phyloP scores from a whole-genome alignment of 2,329 filamentous ascomycete species.

The Colletotrichum spinosum region DNA sequence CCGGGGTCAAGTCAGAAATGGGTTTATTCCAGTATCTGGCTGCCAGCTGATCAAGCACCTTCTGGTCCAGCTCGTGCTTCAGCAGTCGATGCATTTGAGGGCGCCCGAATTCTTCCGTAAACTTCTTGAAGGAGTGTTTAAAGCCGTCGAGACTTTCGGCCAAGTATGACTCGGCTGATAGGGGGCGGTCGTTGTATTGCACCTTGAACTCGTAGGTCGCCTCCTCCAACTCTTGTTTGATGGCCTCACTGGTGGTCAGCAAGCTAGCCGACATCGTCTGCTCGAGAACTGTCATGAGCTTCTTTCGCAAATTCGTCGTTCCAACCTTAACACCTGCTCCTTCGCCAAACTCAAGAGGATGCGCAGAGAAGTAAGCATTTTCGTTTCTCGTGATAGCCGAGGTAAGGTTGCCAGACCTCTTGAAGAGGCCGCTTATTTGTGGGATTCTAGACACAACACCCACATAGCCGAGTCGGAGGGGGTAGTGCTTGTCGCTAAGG shows the following conservation, averaged over 20 bases:
- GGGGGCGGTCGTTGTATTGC: constrained; percentile 95
- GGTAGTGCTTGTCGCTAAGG: constrained; percentile 90
- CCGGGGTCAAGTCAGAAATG: constrained; percentile 80
- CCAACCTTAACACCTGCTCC: constrained; percentile 81
- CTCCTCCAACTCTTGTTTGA: constrained; percentile 94
- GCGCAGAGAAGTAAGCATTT: constrained; percentile 84
- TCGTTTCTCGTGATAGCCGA: constrained; percentile 89
- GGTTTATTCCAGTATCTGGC: constrained; percentile 98
- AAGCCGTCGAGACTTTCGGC: constrained; percentile 95
- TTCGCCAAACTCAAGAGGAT: constrained; percentile 83
- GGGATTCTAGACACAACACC: constrained; percentile 92
- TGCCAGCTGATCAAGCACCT: constrained; percentile 91
- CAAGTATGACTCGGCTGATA: constrained; percentile 96
- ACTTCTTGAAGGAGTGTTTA: constrained; percentile 97
- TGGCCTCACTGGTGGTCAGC: constrained; percentile 89
- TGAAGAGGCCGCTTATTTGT: constrained; percentile 78
- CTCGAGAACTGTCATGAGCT: constrained; percentile 96
- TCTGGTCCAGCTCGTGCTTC: constrained; percentile 93
- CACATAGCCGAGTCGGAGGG: constrained; percentile 93
- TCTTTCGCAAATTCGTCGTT: constrained; percentile 88
- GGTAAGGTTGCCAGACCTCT: constrained; percentile 82
- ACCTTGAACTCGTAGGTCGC: constrained; percentile 99
- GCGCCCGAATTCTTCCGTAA: constrained; percentile 89
- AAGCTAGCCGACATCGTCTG: constrained; percentile 96
- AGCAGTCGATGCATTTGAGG: constrained; percentile 89